Conservation (phyloP, 345 rosid species). For the Aegle marmelos region DNA sequence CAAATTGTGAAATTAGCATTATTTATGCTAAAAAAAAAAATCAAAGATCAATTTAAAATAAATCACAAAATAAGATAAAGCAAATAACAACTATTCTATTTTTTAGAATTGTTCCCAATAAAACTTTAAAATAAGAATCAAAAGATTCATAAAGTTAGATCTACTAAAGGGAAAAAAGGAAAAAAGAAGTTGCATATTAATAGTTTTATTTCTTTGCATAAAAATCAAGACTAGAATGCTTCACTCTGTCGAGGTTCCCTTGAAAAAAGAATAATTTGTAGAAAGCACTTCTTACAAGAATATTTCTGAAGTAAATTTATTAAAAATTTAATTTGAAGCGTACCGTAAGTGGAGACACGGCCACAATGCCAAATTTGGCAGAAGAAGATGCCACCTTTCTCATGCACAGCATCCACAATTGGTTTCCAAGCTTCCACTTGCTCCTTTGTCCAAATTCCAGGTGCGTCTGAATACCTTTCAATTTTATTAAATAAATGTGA, state of each 20-base stretch:
- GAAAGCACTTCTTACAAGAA: no score
- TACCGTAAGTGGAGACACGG: constrained; percentile 50
- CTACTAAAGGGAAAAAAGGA: no score
- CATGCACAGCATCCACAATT: constrained; percentile 73
- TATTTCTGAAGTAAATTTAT: no score
- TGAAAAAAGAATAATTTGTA: no score
- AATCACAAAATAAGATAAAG: not conserved
- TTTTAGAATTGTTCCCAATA: no score
- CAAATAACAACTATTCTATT: fast-evolving
- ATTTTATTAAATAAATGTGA: not conserved
- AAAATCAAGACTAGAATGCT: no score
- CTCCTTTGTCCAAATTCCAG: constrained; percentile 74
- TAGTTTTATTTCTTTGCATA: no score
- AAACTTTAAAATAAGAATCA: no score
- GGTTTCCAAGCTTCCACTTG: constrained; percentile 85
- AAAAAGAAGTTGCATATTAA: no score
- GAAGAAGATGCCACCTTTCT: constrained; percentile 61
- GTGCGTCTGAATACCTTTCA: constrained; percentile 40
- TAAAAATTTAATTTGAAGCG: not conserved
- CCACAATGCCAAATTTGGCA: constrained; percentile 76
- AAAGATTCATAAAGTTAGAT: no score
- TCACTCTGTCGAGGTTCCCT: no score
- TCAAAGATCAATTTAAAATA: not conserved
- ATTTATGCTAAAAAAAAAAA: no score
- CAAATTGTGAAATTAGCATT: not conserved